Conservation (phyloP, 805 yeast species). For the Priceomyces medius region DNA sequence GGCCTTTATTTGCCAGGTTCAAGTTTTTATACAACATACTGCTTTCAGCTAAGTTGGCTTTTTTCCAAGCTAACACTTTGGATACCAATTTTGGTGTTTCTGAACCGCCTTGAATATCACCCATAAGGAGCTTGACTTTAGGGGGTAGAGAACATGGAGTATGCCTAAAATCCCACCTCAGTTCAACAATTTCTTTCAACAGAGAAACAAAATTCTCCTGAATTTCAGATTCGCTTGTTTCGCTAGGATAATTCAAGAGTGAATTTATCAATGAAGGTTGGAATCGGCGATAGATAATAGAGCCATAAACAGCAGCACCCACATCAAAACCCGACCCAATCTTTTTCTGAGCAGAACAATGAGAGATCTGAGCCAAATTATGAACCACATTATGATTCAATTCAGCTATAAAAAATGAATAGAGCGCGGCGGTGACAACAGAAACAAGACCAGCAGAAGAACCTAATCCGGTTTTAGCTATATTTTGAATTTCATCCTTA, state of each 20-base stretch:
- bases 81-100: slow-evolving; percentile 90
- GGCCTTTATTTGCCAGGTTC: slow-evolving; percentile 54
- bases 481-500: slow-evolving; percentile 55
- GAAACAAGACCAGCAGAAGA: slow-evolving; percentile 93
- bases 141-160: slow-evolving; percentile 63
- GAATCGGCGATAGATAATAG: slow-evolving; percentile 79
- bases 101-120: slow-evolving; percentile 90
- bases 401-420: slow-evolving; percentile 47
- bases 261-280: slow-evolving; percentile 49
- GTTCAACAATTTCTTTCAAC: slow-evolving; percentile 38
- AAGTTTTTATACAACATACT: slow-evolving; percentile 52
- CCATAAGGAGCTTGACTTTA: slow-evolving; percentile 75
- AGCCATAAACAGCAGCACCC: slow-evolving; percentile 92
- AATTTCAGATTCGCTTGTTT: slow-evolving; percentile 11
- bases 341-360: slow-evolving; percentile 91
- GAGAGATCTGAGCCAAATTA: slow-evolving; percentile 84
- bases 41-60: slow-evolving; percentile 50
- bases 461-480: slow-evolving; percentile 93
- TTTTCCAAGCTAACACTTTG: slow-evolving; percentile 70
- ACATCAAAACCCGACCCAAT: slow-evolving; percentile 98
- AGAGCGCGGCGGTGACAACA: slow-evolving; percentile 68
- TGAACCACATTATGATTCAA: slow-evolving; percentile 50
- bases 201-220: slow-evolving; percentile 8
- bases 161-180: slow-evolving; percentile 62
- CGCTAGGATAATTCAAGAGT: slow-evolving; percentile 26